Base-by-base conservation (phyloP, 2,329 filamentous ascomycete species). In the Lomentospora prolificans region DNA sequence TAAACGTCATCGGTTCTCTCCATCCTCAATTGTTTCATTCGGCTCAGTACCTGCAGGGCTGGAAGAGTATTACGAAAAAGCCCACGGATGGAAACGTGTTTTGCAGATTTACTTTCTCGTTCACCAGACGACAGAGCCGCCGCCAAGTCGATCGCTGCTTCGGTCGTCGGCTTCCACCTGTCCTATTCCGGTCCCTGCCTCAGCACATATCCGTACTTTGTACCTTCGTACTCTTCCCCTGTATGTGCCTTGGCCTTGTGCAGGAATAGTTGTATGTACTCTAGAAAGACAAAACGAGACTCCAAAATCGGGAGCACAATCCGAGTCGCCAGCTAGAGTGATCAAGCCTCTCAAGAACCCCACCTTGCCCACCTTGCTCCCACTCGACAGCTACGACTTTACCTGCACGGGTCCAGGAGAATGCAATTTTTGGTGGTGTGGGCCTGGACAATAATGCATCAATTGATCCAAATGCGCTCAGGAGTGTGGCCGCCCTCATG, bases 331-430 rank as follows among this genome's bases (percentile, higher is more conserved):
- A 17, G 19, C n/a, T 41, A 17, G 36, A 8, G n/a, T 33, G 6
- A 33, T 33, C 30, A 6, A 33, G 30, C 12, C 36, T 41, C 24
- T n/a, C 17, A n/a, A 22, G 10, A 14, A 48, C 44, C 22, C 52
- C 52, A 46, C 36, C 52, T 36, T 19, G n/a, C n/a, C n/a, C n/a
- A n/a, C n/a, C n/a, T n/a, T n/a, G n/a, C 7, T 44, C 9, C 14
- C 9, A 30, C 52, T n/a, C 44, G n/a, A n/a, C n/a, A n/a, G n/a
- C n/a, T 48, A 12, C 10, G 12, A 10, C 17, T 19, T 12, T 44
- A 27, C 30, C 52, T 54, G 36, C 52, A 44, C 25, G 28, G 6
- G 31, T 39, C 27, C 51, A 53, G 51, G 51, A 53, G 31, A 51
- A 41, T 17, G 19, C 44, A 48, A n/a, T n/a, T 25, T 10, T 19